Conservation (phyloP, 805 yeast genomes). For the Candida boidinii region DNA sequence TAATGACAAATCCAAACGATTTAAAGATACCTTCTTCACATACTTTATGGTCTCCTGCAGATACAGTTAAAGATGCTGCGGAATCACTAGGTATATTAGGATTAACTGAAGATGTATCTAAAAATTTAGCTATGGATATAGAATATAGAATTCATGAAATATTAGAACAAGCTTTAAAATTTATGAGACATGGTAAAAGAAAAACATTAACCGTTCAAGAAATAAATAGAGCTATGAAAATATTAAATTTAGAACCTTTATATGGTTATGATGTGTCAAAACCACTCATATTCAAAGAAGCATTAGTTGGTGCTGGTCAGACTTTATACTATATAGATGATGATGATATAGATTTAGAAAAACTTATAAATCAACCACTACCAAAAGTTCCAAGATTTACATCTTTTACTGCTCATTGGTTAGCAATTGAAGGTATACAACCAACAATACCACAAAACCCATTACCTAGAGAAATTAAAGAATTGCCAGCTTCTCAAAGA, state of each 20-base stretch:
- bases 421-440: constrained; percentile 97
- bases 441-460: constrained; percentile 98
- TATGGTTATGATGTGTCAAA: constrained; percentile 74
- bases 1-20: too few species aligned
- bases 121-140: constrained; percentile 97
- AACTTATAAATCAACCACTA: constrained; percentile 83
- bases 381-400: constrained; percentile 93
- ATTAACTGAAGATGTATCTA: constrained; percentile 86
- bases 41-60: constrained; percentile 95
- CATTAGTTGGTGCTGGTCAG: constrained; percentile 85
- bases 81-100: constrained; percentile 76
- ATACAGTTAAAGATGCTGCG: constrained; percentile 94
- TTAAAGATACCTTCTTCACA: constrained; percentile 68
- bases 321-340: constrained; percentile 84
- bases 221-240: constrained; percentile 70
- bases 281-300: constrained; percentile 76
- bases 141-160: constrained; percentile 95
- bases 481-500: constrained; percentile 66
- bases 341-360: constrained; percentile 92
- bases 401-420: constrained; percentile 93
- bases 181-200: constrained; percentile 90
- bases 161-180: constrained; percentile 89
- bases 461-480: constrained; percentile 65
- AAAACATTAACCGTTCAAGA: constrained; percentile 75
- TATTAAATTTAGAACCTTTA: constrained; percentile 88